Evolutionary conservation across 2,329 filamentous ascomycete species (phyloP), one percentile per base, ranked within the genome.

Genomic region (Fusarium sp.): DNA sequence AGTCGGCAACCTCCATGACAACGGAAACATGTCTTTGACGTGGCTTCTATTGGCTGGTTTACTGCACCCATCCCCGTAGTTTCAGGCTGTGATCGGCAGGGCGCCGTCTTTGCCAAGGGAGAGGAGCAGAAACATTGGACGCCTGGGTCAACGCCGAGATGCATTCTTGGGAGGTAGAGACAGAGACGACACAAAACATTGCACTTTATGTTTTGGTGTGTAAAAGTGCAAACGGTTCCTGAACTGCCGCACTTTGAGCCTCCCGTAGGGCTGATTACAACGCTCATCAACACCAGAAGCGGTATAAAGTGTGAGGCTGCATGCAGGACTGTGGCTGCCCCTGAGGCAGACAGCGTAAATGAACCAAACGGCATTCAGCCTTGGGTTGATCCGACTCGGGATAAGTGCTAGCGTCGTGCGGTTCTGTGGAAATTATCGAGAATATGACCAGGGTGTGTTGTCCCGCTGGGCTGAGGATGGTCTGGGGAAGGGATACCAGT

Each of bases 381-480:
- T 70, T 60, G 18, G 58, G 27, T 67, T 65, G 50, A 31, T 62
- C 60, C 64, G 64, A 58, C 43, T 67, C 67, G 59, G 71, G 71
- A 52, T 61, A 69, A 71, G 72, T 61, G 72, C 61, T 58, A 50
- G 62, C 39, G 67, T 52, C 50, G 63, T 43, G 58, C 11, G 29
- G 45, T 39, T 57, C 37, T 56, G 72, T 63, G 68, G 72, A 74
- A 69, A 74, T 74, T 57, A 58, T 71, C 35, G 31, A 62, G 29
- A 14, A 37, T 27, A 35, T 20, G 20, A 52, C 29, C 41, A 45
- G 58, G 31, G 22, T 27, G 18, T 9, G 29, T 27, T 16, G 48
- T 52, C 48, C 33, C 56, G 56, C 37, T 29, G 29, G 50, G 52
- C 29, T 56, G 52, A 37, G 35, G 35, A 59, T n/a, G 33, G 22